Evolutionary conservation across 345 rosid genomes (phyloP).

Genomic region (Brassica incana): DNA sequence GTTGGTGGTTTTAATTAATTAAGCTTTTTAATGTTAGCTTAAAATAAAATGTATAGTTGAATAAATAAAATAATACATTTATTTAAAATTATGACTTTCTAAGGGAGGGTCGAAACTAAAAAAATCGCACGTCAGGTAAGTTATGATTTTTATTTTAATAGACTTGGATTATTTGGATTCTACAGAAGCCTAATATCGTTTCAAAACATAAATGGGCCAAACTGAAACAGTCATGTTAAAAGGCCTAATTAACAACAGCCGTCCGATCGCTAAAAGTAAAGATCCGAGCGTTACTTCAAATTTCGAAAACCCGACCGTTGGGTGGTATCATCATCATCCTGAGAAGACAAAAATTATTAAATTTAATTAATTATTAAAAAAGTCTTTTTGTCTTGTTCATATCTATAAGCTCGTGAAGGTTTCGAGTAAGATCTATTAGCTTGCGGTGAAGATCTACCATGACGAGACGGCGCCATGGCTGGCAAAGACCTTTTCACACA

Average conservation of each 20-base stretch:
- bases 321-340: background rate
- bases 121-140: too few relatives aligned
- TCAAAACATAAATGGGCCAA: slow-evolving; percentile 13
- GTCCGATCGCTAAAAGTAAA: slow-evolving; percentile 25
- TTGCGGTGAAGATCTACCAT: slow-evolving; percentile 19
- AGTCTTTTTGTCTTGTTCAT: background rate
- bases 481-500: slow-evolving; percentile 91
- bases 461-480: slow-evolving; percentile 90
- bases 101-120: too few relatives aligned
- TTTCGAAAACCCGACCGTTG: slow-evolving; percentile 45
- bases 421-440: slow-evolving; percentile 1
- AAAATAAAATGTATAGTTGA: too few relatives aligned
- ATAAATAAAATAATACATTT: too few relatives aligned
- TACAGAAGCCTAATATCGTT: background rate
- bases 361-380: slow-evolving; percentile 18
- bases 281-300: slow-evolving; percentile 45
- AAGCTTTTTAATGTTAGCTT: too few relatives aligned
- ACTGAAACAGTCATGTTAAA: background rate
- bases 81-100: too few relatives aligned
- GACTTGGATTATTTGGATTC: background rate
- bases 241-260: slow-evolving; percentile 1
- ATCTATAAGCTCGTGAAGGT: slow-evolving; percentile 22
- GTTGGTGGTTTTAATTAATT: too few relatives aligned
- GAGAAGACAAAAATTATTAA: background rate
- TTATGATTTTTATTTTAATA: too few relatives aligned